Base-by-base conservation (phyloP, 208 protist species). In the Crithidia thermophila region DNA sequence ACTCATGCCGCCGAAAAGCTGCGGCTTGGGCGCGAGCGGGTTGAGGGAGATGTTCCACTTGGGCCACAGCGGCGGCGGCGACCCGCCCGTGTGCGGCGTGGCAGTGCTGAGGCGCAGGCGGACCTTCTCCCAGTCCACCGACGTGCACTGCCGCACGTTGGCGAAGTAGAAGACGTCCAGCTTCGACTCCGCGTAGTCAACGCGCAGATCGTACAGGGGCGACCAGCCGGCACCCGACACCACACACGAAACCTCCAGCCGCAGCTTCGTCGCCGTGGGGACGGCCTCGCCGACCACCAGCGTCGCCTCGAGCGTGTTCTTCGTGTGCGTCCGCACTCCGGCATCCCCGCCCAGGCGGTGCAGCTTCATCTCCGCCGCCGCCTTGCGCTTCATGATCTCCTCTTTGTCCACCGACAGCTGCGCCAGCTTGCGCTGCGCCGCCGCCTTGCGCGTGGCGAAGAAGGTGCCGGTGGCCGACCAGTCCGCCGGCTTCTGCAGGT, bases 71-170 rank as follows among this genome's bases (percentile, higher is more conserved):
- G 71, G 47, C 21, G 79, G 79, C 39, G 79, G 76, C 5, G 58
- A 53, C n/a, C 62, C 55, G 20, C 72, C 72, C 18, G 68, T 68
- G 51, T 83, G 75, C 43, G 76, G 82, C 25, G 67, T 79, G 25
- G 82, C 82, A 10, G 82, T 85, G 66, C 76, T 87, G 21, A 90
- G 59, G 25, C 59, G 58, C 67, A 85, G 72, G 34, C 65, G 61
- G 34, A 87, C 78, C 39, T 77, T 79, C 36, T 72, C 74, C 84
- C 80, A 90, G 43, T 87, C 81, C 59, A 80, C 56, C 39, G 68
- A 39, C 8, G 84, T 84, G 39, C 53, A 64, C 52, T 84, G 75
- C 46, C 42, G 62, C 67, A 87, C 81, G 34, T 77, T 67, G 20
- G 79, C 82, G 61, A 79, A 73, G 64, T 88, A 85, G 27, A 75